These are phyloP conservation scores for Hamigera avellanea DNA, from an alignment of 495 filamentous ascomycete species.

Conservation along the genomic window DNA sequence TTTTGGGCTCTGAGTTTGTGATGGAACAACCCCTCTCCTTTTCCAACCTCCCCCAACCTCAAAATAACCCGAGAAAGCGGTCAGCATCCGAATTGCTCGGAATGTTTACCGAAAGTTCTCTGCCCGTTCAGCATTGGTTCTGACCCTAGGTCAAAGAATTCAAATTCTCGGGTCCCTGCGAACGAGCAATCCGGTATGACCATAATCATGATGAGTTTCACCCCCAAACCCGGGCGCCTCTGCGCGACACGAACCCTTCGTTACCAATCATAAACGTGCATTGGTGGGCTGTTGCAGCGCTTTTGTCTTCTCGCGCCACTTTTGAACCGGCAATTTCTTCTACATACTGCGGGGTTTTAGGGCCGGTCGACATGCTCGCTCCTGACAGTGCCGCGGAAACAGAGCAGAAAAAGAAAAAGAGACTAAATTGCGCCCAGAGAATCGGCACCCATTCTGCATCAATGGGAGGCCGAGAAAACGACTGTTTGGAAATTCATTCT, in stretches of 20 bases:
- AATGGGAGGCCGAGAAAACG: too few relatives aligned
- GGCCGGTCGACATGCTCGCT: neutral
- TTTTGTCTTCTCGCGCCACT: conserved; percentile 3
- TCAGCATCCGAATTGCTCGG: neutral
- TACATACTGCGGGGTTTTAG: conserved; percentile 18
- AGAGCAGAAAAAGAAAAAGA: conserved; percentile 2
- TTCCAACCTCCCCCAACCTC: too few relatives aligned
- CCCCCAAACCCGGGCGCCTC: conserved; percentile 12
- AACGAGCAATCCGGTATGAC: too few relatives aligned
- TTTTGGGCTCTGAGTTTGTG: too few relatives aligned
- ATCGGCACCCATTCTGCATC: conserved; percentile 9
- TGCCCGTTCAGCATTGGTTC: conserved; percentile 3
- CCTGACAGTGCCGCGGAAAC: neutral
- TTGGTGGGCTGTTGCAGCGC: conserved; percentile 17
- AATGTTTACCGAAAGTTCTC: neutral
- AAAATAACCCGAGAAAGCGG: neutral
- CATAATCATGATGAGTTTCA: too few relatives aligned
- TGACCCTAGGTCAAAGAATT: neutral
- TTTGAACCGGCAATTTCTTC: neutral
- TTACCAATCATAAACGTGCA: conserved; percentile 16
- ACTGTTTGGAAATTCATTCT: too few relatives aligned
- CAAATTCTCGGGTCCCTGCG: too few relatives aligned
- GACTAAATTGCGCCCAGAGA: conserved; percentile 3
- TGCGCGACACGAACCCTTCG: conserved; percentile 28
- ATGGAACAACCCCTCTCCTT: too few relatives aligned